Percentiles rank a stretch among this genome's conserved stretches.
These are phyloP conservation scores for Bondarzewia mesenterica DNA, from an alignment of 1,284 basidiomycete species.

Conservation along the genomic window DNA sequence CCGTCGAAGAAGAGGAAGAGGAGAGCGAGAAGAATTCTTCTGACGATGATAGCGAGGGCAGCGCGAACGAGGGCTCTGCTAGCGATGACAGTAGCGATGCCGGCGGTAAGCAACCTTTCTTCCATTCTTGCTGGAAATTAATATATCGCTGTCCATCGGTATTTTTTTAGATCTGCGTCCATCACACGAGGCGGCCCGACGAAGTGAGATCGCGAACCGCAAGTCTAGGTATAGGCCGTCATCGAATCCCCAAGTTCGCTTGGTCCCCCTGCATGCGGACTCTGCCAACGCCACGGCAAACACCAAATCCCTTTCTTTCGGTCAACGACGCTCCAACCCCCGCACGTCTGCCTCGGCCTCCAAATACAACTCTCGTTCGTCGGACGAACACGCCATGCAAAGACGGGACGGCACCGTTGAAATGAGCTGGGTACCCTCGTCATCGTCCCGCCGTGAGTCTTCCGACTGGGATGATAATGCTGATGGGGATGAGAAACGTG, in stretches of 20 bases:
- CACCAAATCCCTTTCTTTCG: slow-evolving; percentile 46
- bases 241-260: slow-evolving; percentile 33
- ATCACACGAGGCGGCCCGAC: not conserved
- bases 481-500: slow-evolving; percentile 20
- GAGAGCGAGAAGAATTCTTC: slow-evolving; percentile 79
- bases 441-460: slow-evolving; percentile 16
- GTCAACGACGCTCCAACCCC: slow-evolving; percentile 46
- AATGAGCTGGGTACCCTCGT: slow-evolving; percentile 57
- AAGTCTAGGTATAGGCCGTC: no score
- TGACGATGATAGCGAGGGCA: slow-evolving; percentile 37
- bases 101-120: slow-evolving; percentile 31
- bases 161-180: not conserved
- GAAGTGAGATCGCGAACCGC: not conserved
- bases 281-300: slow-evolving; percentile 8
- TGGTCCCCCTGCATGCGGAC: slow-evolving; percentile 50
- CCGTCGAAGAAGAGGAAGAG: slow-evolving; percentile 85
- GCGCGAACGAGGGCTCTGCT: slow-evolving; percentile 11
- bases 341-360: not conserved
- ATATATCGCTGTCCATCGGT: not conserved
- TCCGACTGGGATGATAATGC: slow-evolving; percentile 21
- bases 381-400: slow-evolving; percentile 14
- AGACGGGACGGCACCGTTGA: slow-evolving; percentile 51
- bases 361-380: not conserved
- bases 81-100: slow-evolving; percentile 28
- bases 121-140: not conserved